These are phyloP conservation scores for Rugonectria rugulosa DNA, from an alignment of 2,329 filamentous ascomycete genomes.

Conservation along the genomic window DNA sequence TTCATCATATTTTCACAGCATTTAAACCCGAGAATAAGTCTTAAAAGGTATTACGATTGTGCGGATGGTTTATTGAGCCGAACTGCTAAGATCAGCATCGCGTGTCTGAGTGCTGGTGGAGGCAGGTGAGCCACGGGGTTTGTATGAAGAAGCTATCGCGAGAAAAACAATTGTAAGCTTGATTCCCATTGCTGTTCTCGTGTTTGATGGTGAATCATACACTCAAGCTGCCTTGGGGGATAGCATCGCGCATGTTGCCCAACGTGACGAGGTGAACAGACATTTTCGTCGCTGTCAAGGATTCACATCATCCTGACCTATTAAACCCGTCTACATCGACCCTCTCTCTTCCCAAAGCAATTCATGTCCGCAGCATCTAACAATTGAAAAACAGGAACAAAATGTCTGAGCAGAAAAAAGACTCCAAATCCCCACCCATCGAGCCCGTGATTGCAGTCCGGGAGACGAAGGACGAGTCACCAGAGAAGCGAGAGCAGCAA, in stretches of 20 bases:
- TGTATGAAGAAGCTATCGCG: not conserved
- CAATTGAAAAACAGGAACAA: not conserved
- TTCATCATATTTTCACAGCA: not conserved
- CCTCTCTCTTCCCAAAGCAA: not conserved
- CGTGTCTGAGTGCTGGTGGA: not conserved
- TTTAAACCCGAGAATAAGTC: not conserved
- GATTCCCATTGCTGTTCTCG: not conserved
- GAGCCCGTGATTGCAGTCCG: slow-evolving; percentile 22
- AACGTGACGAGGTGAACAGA: not conserved
- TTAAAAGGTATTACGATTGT: not conserved
- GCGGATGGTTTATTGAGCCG: not conserved
- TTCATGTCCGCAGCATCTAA: not conserved
- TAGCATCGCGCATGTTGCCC: not conserved
- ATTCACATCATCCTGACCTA: not conserved
- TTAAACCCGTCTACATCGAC: not conserved
- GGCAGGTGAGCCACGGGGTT: not conserved
- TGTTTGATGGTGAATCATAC: not conserved
- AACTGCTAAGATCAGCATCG: slow-evolving; percentile 8
- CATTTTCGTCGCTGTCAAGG: not conserved
- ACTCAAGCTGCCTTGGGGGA: not conserved
- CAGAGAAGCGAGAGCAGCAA: not conserved
- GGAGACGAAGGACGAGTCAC: slow-evolving; percentile 4
- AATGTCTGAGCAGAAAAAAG: slow-evolving; percentile 29
- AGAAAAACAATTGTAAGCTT: not conserved
- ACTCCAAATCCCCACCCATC: slow-evolving; percentile 6